These are phyloP conservation scores for Rhazya stricta DNA, from an alignment of 257 asterid genomes.

Conservation along the genomic window DNA sequence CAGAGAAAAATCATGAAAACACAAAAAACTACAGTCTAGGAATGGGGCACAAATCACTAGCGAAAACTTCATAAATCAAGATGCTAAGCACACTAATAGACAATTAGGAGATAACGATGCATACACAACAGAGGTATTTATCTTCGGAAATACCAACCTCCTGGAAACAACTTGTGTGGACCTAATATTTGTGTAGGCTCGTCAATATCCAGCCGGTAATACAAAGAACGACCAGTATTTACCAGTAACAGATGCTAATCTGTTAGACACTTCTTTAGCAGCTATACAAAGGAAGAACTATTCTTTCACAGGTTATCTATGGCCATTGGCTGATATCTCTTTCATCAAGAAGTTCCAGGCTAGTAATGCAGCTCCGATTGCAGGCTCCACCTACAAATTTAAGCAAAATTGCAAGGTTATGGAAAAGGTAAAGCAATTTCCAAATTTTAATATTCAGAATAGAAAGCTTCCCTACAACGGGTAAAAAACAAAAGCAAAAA, in stretches of 20 bases:
- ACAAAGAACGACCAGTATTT: neutral
- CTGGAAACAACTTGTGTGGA: neutral
- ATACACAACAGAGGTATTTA: too few species aligned
- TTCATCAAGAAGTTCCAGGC: conserved; percentile 65
- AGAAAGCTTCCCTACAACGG: neutral
- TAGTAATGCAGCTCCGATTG: conserved; percentile 80
- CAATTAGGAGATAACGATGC: too few species aligned
- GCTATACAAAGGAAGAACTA: conserved; percentile 15
- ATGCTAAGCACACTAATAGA: too few species aligned
- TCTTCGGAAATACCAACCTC: too few species aligned
- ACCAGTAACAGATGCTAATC: neutral
- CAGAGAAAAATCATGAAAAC: too few species aligned
- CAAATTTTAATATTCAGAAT: neutral
- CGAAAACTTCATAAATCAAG: too few species aligned
- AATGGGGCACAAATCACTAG: too few species aligned
- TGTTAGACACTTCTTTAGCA: neutral
- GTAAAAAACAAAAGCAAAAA: neutral
- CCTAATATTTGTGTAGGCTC: too few species aligned
- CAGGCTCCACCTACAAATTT: conserved; percentile 74
- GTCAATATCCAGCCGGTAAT: neutral
- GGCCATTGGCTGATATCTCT: conserved; percentile 41
- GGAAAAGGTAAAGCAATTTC: neutral
- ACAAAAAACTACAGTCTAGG: too few species aligned
- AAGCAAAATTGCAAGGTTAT: neutral
- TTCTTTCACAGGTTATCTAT: conserved; percentile 33